These are phyloP conservation scores for Wickerhamomyces bisporus DNA, from an alignment of 805 yeast species.

Conservation along the genomic window DNA sequence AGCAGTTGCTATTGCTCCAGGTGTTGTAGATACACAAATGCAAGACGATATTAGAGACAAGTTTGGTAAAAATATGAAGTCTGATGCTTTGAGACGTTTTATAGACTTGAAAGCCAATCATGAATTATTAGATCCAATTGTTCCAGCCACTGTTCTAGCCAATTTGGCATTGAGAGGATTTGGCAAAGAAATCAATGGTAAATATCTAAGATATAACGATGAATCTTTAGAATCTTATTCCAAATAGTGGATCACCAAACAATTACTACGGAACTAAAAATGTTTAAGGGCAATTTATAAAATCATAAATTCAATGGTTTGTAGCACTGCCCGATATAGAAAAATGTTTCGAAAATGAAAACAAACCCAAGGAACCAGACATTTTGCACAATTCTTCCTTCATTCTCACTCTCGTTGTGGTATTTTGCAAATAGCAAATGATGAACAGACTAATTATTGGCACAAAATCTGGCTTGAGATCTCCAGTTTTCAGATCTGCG, in stretches of 20 bases:
- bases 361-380: too few relatives aligned
- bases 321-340: too few relatives aligned
- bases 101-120: conserved; percentile 52
- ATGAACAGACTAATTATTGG: conserved; percentile 3
- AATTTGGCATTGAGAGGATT: conserved; percentile 61
- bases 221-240: conserved; percentile 10
- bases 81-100: conserved; percentile 56
- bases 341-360: too few relatives aligned
- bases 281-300: too few relatives aligned
- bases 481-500: neutral
- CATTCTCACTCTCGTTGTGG: too few relatives aligned
- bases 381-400: too few relatives aligned
- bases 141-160: conserved; percentile 69
- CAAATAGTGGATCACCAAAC: neutral
- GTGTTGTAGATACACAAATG: conserved; percentile 91
- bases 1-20: conserved; percentile 81
- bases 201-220: conserved; percentile 60
- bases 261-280: too few relatives aligned
- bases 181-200: conserved; percentile 54
- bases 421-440: too few relatives aligned
- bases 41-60: conserved; percentile 71
- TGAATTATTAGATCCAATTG: conserved; percentile 58
- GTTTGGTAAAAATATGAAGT: conserved; percentile 55
- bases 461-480: neutral
- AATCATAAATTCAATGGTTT: neutral